phyloP scores from a whole-genome alignment of 371 early-diverging fungal genomes.

The Globomyces sp. region DNA sequence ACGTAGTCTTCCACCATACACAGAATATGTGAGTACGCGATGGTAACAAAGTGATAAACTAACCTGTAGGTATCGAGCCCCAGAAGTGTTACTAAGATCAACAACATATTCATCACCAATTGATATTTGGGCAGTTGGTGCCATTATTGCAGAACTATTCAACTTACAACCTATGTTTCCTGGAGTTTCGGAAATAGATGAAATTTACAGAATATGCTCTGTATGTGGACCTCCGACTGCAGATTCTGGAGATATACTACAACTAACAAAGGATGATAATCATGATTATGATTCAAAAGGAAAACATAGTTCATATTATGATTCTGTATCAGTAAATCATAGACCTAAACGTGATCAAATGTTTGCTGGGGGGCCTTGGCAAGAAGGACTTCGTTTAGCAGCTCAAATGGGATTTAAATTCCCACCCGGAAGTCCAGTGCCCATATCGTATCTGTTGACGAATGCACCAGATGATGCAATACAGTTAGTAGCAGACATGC shows the following conservation, averaged over 20 bases:
- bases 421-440: constrained; percentile 50
- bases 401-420: constrained; percentile 65
- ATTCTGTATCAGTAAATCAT: constrained; percentile 19
- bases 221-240: constrained; percentile 43
- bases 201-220: constrained; percentile 62
- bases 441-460: constrained; percentile 59
- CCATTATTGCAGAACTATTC: constrained; percentile 87
- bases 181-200: constrained; percentile 88
- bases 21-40: constrained; percentile 92
- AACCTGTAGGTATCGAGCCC: constrained; percentile 89
- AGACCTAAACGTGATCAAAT: constrained; percentile 23
- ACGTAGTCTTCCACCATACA: constrained; percentile 75
- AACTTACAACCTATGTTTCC: constrained; percentile 88
- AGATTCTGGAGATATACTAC: constrained; percentile 1
- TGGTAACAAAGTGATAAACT: constrained; percentile 59
- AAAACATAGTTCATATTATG: constrained; percentile 46
- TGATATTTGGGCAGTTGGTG: constrained; percentile 98
- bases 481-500: constrained; percentile 75
- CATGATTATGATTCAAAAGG: constrained; percentile 12
- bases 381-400: constrained; percentile 63
- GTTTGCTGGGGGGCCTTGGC: constrained; percentile 64
- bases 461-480: constrained; percentile 62
- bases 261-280: constrained; percentile 32
- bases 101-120: constrained; percentile 88
- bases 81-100: constrained; percentile 89